A percentile compares a stretch with the other conserved stretches of the same genome.
These are phyloP conservation scores for Marsdenia floribunda DNA, from an alignment of 257 asterid genomes.

Conservation along the genomic window DNA sequence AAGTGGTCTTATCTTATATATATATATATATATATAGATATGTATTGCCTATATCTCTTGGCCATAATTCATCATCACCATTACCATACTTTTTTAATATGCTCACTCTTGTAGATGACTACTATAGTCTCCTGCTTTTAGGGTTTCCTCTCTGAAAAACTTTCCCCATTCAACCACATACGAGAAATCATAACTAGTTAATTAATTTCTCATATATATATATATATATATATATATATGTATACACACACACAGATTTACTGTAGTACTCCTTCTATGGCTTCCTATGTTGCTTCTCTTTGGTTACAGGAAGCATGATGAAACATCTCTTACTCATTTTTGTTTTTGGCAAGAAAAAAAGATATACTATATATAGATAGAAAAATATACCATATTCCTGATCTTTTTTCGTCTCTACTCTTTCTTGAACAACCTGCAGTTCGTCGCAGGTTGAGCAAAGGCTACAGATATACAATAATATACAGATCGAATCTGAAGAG, in stretches of 20 bases:
- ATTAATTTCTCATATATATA: no score
- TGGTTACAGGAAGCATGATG: not conserved
- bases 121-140: conserved; percentile 24
- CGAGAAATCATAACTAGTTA: no score
- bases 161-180: conserved; percentile 5
- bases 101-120: conserved; percentile 2
- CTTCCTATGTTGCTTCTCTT: not conserved
- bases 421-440: not conserved
- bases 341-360: conserved; percentile 1
- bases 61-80: conserved; percentile 16
- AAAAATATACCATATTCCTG: not conserved
- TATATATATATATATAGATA: not conserved
- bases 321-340: conserved; percentile 1
- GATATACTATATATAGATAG: no score
- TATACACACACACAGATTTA: no score
- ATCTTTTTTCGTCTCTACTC: not conserved
- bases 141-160: conserved; percentile 36
- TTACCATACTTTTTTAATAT: not conserved
- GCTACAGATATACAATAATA: no score
- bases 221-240: no score
- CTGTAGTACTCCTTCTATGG: not conserved
- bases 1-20: conserved; percentile 6
- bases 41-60: conserved; percentile 7
- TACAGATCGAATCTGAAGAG: not conserved
- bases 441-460: not conserved